These are phyloP conservation scores for Penicillium sp. DNA, from an alignment of 2,329 filamentous ascomycete species.

Conservation along the genomic window DNA sequence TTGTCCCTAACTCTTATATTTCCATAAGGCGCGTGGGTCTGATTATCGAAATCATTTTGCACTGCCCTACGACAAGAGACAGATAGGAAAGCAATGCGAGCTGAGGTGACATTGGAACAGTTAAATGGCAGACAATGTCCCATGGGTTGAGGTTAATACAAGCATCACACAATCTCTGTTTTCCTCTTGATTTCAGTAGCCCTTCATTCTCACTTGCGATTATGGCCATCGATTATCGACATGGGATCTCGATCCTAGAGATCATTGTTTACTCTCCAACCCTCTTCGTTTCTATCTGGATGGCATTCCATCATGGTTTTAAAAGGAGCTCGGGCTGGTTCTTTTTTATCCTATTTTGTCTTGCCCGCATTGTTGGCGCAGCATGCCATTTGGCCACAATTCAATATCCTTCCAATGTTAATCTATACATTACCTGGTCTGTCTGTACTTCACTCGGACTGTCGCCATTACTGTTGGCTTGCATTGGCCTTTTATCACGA, in stretches of 20 bases:
- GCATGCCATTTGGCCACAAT: conserved; percentile 27
- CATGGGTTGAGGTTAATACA: background rate
- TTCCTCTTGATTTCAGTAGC: background rate
- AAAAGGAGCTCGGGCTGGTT: conserved; percentile 33
- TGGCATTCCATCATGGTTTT: conserved; percentile 25
- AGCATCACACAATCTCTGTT: background rate
- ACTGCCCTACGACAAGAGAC: background rate
- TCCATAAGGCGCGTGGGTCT: background rate
- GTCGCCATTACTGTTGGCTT: conserved; percentile 16
- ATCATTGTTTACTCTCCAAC: conserved; percentile 21
- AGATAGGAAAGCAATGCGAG: background rate
- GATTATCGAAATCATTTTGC: background rate
- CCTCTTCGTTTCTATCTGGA: conserved; percentile 16
- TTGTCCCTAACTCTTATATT: background rate
- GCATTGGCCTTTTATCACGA: conserved; percentile 15
- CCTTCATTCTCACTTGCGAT: background rate
- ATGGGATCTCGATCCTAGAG: conserved; percentile 24
- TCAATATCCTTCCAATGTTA: conserved; percentile 19
- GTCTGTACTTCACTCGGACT: conserved; percentile 20
- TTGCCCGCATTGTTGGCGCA: conserved; percentile 28
- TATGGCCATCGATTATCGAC: conserved; percentile 17
- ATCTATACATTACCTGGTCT: conserved; percentile 27
- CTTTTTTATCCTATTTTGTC: conserved; percentile 33
- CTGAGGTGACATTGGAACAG: background rate
- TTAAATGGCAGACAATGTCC: background rate